Base-by-base conservation (phyloP, 306 rosid species). In the Castanea mollissima region DNA sequence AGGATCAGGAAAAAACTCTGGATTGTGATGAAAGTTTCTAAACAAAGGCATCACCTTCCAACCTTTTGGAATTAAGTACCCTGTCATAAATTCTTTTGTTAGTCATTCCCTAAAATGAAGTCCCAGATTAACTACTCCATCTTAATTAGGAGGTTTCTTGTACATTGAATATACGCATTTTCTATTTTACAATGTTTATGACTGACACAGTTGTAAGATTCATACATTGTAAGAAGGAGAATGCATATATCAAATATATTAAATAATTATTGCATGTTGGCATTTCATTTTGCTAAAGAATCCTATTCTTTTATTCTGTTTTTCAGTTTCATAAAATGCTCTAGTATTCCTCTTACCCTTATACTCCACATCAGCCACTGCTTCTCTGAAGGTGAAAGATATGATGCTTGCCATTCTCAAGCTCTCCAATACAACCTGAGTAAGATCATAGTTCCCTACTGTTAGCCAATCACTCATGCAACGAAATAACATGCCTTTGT, bases 1-100 rank as follows among this genome's bases (percentile, higher is more conserved):
- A 83, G 98, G 98, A 64, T 93, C 89, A 25, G 85, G 31, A 76
- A 91, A 95, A 81, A 69, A 89, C n/a, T 91, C 90, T 29, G 97
- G 89, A 83, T 85, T 93, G 80, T 93, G 97, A 82, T 95, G 99
- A 89, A 91, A 87, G 81, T 90, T 93, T 80, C 98, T 89, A 88
- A 95, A 93, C 65, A 95, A 85, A 25, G 99, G 99, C 97, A 95
- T 90, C 78, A 91, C 99, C 80, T 91, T 95, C 99, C 98, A 95
- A 38, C 99, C 99, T 83, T 92, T 91, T 27, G 99, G 98, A 74
- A 95, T 95, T 55, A 92, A 73, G 85, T 87, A 89, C 19, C 98
- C 99, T 95, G 96, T 80, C 67, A 54, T 82, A 86, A 56, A 59
- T 71, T 82, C 70, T 71, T 38, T 59, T n/a, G 68, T 75, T 54